These are phyloP conservation scores for Saccharomyces paradoxus DNA, from an alignment of 805 yeast genomes.

Conservation along the genomic window DNA sequence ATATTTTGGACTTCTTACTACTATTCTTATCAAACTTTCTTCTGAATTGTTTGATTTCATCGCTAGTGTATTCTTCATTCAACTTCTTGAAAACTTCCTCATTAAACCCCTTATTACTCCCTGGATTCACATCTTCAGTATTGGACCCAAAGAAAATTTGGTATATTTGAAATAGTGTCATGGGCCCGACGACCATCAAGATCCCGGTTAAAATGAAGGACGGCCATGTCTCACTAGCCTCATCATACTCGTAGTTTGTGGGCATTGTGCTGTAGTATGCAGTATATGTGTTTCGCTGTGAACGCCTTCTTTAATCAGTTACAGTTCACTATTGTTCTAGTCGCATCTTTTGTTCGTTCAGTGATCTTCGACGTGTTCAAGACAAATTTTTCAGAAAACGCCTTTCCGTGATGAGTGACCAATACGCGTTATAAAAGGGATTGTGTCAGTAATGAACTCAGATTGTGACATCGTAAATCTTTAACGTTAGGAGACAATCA, in stretches of 20 bases:
- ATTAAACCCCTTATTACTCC: conserved; percentile 1
- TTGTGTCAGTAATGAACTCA: not conserved
- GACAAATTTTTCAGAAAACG: not conserved
- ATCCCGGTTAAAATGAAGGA: conserved; percentile 71
- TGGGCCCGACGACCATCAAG: conserved; percentile 60
- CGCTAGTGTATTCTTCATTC: conserved; percentile 15
- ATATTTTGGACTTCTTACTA: conserved; percentile 14
- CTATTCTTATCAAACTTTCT: conserved; percentile 12
- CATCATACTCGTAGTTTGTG: conserved; percentile 56
- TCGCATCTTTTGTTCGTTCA: not conserved
- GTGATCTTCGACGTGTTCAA: not conserved
- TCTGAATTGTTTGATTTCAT: conserved; percentile 19
- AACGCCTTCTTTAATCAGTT: not conserved
- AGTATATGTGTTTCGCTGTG: conserved; percentile 1
- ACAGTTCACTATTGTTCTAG: not conserved
- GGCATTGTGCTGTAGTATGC: conserved; percentile 18
- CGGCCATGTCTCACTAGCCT: conserved; percentile 88
- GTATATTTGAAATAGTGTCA: conserved; percentile 36
- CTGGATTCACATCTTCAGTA: conserved; percentile 3
- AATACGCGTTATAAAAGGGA: not conserved
- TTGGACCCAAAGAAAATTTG: conserved; percentile 19
- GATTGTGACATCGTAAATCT: not conserved
- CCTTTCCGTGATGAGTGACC: not conserved
- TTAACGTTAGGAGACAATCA: not conserved
- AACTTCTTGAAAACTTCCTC: conserved; percentile 11